phyloP scores from a whole-genome alignment of 345 rosid species.

The Punica granatum region DNA sequence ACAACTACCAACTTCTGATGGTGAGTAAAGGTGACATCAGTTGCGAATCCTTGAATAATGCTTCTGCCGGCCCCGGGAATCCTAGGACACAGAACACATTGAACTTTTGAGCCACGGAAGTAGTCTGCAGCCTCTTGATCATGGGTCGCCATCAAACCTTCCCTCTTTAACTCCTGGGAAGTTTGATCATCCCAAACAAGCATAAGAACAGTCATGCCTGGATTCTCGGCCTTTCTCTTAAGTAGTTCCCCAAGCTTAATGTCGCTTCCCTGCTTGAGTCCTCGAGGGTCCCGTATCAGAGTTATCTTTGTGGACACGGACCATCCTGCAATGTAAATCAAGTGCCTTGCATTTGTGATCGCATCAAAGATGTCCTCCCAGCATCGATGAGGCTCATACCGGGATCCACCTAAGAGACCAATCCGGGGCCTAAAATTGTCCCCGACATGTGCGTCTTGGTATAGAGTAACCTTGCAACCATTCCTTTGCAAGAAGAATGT shows the following conservation, averaged over 20 bases:
- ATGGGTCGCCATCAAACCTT: constrained; percentile 13
- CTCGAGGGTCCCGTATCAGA: constrained; percentile 6
- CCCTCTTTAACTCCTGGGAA: constrained; percentile 5
- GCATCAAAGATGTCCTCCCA: constrained; percentile 12
- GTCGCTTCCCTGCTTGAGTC: constrained; percentile 1
- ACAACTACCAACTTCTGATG: constrained; percentile 21
- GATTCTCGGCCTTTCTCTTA: constrained; percentile 10
- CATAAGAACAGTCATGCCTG: constrained; percentile 6
- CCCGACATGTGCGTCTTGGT: constrained; percentile 37
- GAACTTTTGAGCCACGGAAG: constrained; percentile 7
- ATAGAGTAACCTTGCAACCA: constrained; percentile 34
- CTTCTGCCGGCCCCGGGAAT: constrained; percentile 6
- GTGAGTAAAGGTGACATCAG: constrained; percentile 14
- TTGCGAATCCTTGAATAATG: constrained; percentile 11
- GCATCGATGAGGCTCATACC: constrained; percentile 9
- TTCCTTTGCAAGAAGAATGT: constrained; percentile 31
- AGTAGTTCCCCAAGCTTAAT: constrained; percentile 12
- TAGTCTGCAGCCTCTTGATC: constrained; percentile 7
- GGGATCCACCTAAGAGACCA: neutral
- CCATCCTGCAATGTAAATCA: constrained; percentile 15
- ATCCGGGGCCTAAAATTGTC: constrained; percentile 27
- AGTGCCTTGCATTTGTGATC: constrained; percentile 8
- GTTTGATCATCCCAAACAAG: constrained; percentile 14
- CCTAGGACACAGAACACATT: constrained; percentile 11
- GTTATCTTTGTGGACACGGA: constrained; percentile 9